Base-by-base conservation (phyloP, 2,329 filamentous ascomycete species). In the Fusarium sp. region DNA sequence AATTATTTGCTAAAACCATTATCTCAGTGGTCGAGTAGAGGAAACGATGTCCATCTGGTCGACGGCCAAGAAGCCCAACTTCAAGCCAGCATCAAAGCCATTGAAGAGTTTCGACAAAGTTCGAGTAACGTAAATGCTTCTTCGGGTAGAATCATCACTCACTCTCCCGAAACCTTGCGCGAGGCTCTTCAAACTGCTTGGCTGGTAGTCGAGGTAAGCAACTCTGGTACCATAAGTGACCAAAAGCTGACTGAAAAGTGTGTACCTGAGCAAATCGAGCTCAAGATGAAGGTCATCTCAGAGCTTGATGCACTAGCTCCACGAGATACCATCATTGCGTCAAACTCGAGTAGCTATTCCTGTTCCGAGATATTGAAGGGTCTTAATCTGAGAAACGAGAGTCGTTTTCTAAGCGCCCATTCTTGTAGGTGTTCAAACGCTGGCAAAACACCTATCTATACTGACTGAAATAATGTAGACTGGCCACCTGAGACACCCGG, bases 261-360 rank as follows among this genome's bases (percentile, higher is more conserved):
- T 62, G 80, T 87, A 13, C 85, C 85, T 0, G 85, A 87, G 68
- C 78, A 79, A 32, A 74, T 87, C 13, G 47, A 77, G 1, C 74
- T 86, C n/a, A 87, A 87, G 69, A 81, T 77, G 51, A 72, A 78
- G 5, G 77, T 85, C 9, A 81, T 87, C 30, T 48, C 67, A 1
- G 74, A 85, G 28, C 76, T 87, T 5, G 85, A 86, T 69, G 64
- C 78, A 3, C 52, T 83, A 4, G 80, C 84, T 1, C 73, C 77
- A 1, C 64, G 76, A 1, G 78, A 82, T 2, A 82, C 81, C 0
- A 83, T 86, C 11, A 81, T 87, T 50, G 85, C 83, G 1, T 85
- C 84, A 1, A 87, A 87, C 59, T 87, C 85, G 2, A 86, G 84
- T 65, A 86, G 84, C 57, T 86, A 85, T 69, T 81, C 82, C 12